Conservation (phyloP, 768 basidiomycete genomes). For the Roridomyces roridus region DNA sequence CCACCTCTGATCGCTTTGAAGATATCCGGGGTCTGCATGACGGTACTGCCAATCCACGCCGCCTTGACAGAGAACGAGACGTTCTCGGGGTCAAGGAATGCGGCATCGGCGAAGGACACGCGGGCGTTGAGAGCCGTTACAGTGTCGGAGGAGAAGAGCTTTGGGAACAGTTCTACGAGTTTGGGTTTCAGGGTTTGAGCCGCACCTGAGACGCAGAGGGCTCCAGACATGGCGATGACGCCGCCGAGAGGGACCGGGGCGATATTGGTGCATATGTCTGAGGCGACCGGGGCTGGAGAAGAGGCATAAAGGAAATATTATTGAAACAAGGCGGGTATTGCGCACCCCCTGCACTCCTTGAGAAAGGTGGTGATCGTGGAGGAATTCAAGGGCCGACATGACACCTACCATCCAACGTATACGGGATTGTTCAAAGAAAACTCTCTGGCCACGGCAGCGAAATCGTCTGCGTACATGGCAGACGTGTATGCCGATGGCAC, state of each 20-base stretch:
- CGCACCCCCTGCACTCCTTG: constrained; percentile 20
- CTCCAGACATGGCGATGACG: constrained; percentile 13
- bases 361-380: neutral
- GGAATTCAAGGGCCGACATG: neutral
- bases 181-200: constrained; percentile 10
- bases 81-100: constrained; percentile 2
- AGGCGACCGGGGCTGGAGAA: constrained; percentile 3
- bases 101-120: constrained; percentile 8
- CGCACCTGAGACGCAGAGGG: constrained; percentile 6
- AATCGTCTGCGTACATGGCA: constrained; percentile 23
- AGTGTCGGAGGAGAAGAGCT: constrained; percentile 10
- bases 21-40: neutral
- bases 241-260: constrained; percentile 19
- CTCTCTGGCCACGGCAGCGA: constrained; percentile 13
- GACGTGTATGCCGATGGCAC: constrained; percentile 12
- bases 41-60: constrained; percentile 17
- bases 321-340: too few species aligned
- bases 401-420: constrained; percentile 22
- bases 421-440: constrained; percentile 20
- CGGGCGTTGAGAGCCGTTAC: constrained; percentile 8
- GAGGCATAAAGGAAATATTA: too few species aligned
- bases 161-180: neutral
- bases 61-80: constrained; percentile 12
- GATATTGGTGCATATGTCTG: constrained; percentile 22
- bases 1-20: neutral